Conservation (phyloP, 2,329 filamentous ascomycete species). For the Hymenoscyphus occultus region DNA sequence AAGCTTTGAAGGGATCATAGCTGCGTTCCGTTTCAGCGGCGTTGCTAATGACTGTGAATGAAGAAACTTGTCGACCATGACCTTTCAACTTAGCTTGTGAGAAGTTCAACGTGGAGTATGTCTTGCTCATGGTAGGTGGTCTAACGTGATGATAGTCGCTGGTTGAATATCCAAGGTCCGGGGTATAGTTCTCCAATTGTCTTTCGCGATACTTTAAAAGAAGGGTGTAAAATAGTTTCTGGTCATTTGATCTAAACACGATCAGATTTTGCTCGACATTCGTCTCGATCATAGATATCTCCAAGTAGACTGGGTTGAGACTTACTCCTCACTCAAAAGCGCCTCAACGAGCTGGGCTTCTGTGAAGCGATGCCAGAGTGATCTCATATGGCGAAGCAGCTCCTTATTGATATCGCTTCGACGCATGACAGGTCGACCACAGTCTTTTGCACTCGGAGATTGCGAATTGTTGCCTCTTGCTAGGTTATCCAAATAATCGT, state of each 20-base stretch:
- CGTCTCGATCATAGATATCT: background rate
- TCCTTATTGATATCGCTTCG: constrained; percentile 73
- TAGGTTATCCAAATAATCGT: constrained; percentile 67
- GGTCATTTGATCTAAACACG: constrained; percentile 68
- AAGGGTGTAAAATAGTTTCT: constrained; percentile 89
- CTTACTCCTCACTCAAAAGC: constrained; percentile 64
- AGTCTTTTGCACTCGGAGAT: constrained; percentile 57
- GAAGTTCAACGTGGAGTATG: constrained; percentile 61
- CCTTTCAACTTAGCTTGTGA: constrained; percentile 45
- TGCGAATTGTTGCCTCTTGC: constrained; percentile 44
- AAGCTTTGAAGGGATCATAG: constrained; percentile 79
- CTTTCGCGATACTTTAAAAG: constrained; percentile 79
- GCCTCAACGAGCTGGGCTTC: constrained; percentile 69
- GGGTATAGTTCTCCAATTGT: constrained; percentile 82
- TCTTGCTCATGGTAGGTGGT: constrained; percentile 55
- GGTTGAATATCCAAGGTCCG: constrained; percentile 75
- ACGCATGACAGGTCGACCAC: constrained; percentile 56
- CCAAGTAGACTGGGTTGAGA: constrained; percentile 22
- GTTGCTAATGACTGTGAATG: constrained; percentile 65
- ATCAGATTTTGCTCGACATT: constrained; percentile 8
- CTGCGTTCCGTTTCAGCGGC: constrained; percentile 57
- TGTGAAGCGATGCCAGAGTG: constrained; percentile 84
- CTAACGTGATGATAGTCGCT: constrained; percentile 87
- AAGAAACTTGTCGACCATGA: constrained; percentile 53
- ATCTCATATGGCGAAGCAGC: constrained; percentile 79